Evolutionary conservation across 768 basidiomycete genomes (phyloP), one percentile per base, ranked within the genome.

Genomic region (Xanthoconium purpureum): DNA sequence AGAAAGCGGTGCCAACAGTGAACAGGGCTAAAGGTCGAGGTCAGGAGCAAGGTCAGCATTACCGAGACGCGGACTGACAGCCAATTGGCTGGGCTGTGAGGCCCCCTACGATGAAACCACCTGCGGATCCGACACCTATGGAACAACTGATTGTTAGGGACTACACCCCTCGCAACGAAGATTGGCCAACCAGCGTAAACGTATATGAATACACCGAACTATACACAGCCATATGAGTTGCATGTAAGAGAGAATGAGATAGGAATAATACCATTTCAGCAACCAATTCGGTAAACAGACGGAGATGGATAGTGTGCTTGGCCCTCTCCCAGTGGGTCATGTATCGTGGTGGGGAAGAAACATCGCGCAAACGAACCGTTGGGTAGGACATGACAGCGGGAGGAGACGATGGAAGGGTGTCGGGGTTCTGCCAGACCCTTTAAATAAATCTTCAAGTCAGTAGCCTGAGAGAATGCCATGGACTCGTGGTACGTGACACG

Each of bases 121-220:
- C 78, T 7, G 78, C 77, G 1, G 85, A 76, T 32, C 86, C 84
- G 29, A 84, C 69, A 50, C 84, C 84, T 79, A 63, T 30, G 50
- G 11, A 6, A 28, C 36, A 30, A 44, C 7, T 9, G 18, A 12
- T 42, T 7, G 50, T 50, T 13, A 52, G 46, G 12, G 55, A 32
- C 3, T 42, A 32, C 29, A 17, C 30, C 30, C 11, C 14, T 44
- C 29, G 0, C 44, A 49, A 47, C 8, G 17, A 54, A 33, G 11
- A 3, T 29, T 11, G n/a, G 50, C 75, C 56, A 38, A 76, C 81
- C 82, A n/a, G 73, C 73, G 55, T 80, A 83, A 28, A 78, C 77
- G 63, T 84, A 87, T 57, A 88, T 70, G 66, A 85, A 86, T 15
- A 81, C 83, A 13, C 85, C 85, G 37, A 83, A 50, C 84, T 85